Percentiles rank a stretch among this genome's conserved stretches.
phyloP scores from a whole-genome alignment of 139 green algal species.

The Ostreobium quekettii region DNA sequence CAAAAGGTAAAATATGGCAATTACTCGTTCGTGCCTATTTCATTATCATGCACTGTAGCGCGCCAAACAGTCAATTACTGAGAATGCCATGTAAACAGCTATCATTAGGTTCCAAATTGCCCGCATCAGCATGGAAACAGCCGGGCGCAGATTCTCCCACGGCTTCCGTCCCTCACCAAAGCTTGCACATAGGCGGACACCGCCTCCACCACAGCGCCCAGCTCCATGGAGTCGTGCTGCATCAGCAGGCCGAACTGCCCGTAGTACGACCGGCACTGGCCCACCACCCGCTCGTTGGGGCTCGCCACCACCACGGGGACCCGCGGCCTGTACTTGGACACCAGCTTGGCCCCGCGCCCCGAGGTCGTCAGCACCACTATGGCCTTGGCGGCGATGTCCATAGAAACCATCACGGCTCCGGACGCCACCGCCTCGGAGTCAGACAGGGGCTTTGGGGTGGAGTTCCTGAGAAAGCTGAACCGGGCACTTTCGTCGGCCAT shows the following conservation, averaged over 20 bases:
- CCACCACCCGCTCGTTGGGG: slow-evolving; percentile 31
- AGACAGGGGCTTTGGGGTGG: slow-evolving; percentile 43
- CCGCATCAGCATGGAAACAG: no score
- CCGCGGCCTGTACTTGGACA: slow-evolving; percentile 49
- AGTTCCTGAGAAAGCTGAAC: slow-evolving; percentile 48
- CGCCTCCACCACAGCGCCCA: no score
- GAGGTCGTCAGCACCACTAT: slow-evolving; percentile 47
- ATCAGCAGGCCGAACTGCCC: not conserved
- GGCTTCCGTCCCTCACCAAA: no score
- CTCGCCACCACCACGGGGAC: slow-evolving; percentile 44
- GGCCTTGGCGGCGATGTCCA: slow-evolving; percentile 57
- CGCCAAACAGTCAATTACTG: no score
- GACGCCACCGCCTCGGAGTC: slow-evolving; percentile 37
- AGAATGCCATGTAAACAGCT: no score
- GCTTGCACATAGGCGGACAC: no score
- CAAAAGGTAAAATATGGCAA: no score
- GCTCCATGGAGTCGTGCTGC: no score
- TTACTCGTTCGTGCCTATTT: no score
- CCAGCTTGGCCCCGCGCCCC: slow-evolving; percentile 32
- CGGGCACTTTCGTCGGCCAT: slow-evolving; percentile 46
- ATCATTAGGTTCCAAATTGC: no score
- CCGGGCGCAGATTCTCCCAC: no score
- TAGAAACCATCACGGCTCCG: slow-evolving; percentile 42
- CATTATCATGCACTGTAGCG: no score
- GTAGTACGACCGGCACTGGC: slow-evolving; percentile 30